phyloP scores from a whole-genome alignment of 805 yeast genomes.

The Metschnikowia lunata region DNA sequence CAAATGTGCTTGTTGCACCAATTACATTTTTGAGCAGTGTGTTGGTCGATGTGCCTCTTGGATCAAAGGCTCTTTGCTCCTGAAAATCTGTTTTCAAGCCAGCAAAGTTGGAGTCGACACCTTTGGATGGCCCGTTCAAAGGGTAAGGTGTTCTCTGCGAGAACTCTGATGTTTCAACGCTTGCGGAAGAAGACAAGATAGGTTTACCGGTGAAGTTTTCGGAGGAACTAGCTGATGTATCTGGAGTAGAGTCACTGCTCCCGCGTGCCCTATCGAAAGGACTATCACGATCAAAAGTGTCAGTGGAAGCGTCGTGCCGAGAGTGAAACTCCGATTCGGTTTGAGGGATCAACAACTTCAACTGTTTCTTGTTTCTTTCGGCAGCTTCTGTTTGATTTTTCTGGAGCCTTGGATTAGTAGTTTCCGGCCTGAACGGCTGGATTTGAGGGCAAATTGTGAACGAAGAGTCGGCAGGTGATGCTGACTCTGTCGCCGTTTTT shows the following conservation, averaged over 20 bases:
- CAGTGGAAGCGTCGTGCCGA: conserved; percentile 3
- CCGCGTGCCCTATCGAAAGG: conserved; percentile 2
- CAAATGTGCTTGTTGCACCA: background rate
- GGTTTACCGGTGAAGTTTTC: conserved; percentile 3
- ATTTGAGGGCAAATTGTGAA: background rate
- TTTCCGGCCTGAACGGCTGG: conserved; percentile 6
- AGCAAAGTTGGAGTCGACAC: conserved; percentile 25
- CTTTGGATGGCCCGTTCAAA: conserved; percentile 1
- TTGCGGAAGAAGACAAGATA: conserved; percentile 13
- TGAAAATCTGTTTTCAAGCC: conserved; percentile 27
- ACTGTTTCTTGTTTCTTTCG: conserved; percentile 13
- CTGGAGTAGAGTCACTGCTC: conserved; percentile 4
- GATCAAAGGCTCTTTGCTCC: conserved; percentile 19
- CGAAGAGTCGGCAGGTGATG: too few relatives aligned
- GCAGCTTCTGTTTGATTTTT: background rate
- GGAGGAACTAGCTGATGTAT: conserved; percentile 10
- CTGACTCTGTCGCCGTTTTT: too few relatives aligned
- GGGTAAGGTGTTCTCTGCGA: conserved; percentile 12
- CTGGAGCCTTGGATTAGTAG: conserved; percentile 3
- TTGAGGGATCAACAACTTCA: conserved; percentile 12
- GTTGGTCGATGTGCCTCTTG: conserved; percentile 7
- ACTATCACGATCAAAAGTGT: background rate
- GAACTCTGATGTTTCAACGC: conserved; percentile 13
- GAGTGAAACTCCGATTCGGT: conserved; percentile 4
- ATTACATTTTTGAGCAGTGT: background rate